phyloP scores from a whole-genome alignment of 192 early-diverging fungal genomes.

The Coemansia sp. region DNA sequence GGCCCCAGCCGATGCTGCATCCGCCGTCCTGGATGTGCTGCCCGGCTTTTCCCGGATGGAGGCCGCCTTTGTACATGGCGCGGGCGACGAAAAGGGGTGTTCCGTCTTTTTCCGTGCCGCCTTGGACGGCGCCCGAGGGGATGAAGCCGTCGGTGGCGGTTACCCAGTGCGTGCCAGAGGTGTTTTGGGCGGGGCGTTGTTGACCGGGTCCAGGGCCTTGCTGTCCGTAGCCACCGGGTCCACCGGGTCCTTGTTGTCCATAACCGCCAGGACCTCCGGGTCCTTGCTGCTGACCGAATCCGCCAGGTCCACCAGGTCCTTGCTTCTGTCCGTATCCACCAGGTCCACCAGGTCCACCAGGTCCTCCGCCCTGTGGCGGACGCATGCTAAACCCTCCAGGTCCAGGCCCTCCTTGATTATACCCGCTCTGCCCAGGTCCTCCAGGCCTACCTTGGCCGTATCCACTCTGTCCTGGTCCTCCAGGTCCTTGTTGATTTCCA shows the following conservation, averaged over 20 bases:
- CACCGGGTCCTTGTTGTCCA: slow-evolving; percentile 8
- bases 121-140: slow-evolving; percentile 57
- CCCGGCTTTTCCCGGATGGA: slow-evolving; percentile 55
- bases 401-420: background rate
- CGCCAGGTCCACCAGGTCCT: background rate
- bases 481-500: slow-evolving; percentile 21
- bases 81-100: slow-evolving; percentile 60
- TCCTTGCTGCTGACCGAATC: background rate
- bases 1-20: slow-evolving; percentile 56
- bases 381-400: slow-evolving; percentile 5
- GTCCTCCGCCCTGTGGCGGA: slow-evolving; percentile 4
- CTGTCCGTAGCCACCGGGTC: slow-evolving; percentile 3
- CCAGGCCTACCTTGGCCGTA: slow-evolving; percentile 2
- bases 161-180: slow-evolving; percentile 28
- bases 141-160: slow-evolving; percentile 42
- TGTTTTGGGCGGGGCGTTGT: background rate
- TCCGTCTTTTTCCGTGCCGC: slow-evolving; percentile 59
- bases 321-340: background rate
- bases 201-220: slow-evolving; percentile 3
- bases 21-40: slow-evolving; percentile 54
- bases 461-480: slow-evolving; percentile 6
- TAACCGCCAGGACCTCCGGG: background rate
- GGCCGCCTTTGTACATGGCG: slow-evolving; percentile 54
- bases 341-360: background rate
- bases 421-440: slow-evolving; percentile 4